Evolutionary conservation across 805 yeast species (phyloP).

Genomic region (Candida peoriensis): DNA sequence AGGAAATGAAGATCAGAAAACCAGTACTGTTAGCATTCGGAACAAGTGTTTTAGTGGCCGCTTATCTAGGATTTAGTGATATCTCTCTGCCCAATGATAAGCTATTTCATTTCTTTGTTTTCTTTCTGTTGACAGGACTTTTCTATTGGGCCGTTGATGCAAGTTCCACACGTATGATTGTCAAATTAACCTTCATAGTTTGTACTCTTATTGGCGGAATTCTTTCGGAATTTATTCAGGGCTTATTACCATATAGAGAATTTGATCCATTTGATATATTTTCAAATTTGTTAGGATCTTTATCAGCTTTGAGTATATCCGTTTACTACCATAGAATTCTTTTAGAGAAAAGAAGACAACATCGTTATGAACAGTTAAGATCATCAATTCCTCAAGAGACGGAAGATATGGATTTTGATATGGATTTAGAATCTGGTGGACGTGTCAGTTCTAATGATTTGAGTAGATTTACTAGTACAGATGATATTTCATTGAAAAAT

Average conservation of each 20-base stretch:
- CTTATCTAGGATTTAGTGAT: slow-evolving; percentile 27
- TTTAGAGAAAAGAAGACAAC: slow-evolving; percentile 19
- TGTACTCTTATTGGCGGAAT: slow-evolving; percentile 46
- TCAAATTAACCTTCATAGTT: slow-evolving; percentile 31
- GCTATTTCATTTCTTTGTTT: slow-evolving; percentile 42
- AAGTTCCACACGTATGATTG: slow-evolving; percentile 26
- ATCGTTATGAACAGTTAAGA: slow-evolving; percentile 22
- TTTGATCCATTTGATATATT: slow-evolving; percentile 48
- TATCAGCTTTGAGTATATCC: slow-evolving; percentile 11
- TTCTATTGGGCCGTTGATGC: slow-evolving; percentile 42
- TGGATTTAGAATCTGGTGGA: slow-evolving; percentile 18
- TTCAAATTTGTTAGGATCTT: slow-evolving; percentile 29
- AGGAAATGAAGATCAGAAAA: slow-evolving; percentile 24
- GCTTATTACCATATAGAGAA: slow-evolving; percentile 37
- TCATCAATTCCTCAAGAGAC: slow-evolving; percentile 23
- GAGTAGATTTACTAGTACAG: slow-evolving; percentile 20
- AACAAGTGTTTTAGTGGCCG: slow-evolving; percentile 26
- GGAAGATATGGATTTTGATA: slow-evolving; percentile 20
- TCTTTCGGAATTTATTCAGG: slow-evolving; percentile 48
- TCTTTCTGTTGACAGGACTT: slow-evolving; percentile 41
- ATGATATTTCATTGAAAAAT: slow-evolving; percentile 16
- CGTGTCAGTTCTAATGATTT: slow-evolving; percentile 18
- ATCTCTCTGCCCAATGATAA: slow-evolving; percentile 46
- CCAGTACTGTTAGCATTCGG: slow-evolving; percentile 32
- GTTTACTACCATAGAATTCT: slow-evolving; percentile 19